Conservation (phyloP, 805 yeast genomes). For the Aciculoconidium aculeatum region DNA sequence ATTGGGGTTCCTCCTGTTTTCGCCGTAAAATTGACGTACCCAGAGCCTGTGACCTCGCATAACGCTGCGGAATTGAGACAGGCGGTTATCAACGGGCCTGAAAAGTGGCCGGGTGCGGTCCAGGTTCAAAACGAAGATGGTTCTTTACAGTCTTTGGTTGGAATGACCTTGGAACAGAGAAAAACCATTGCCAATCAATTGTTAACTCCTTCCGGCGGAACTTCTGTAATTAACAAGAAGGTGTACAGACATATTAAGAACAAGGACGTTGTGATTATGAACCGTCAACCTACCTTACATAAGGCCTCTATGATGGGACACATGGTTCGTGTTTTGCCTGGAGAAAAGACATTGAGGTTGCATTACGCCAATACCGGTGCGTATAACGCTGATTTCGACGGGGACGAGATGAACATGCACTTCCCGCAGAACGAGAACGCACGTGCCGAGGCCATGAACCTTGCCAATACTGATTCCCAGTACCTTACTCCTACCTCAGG, state of each 20-base stretch:
- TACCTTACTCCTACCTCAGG: constrained; percentile 98
- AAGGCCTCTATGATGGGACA: constrained; percentile 99
- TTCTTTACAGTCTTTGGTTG: constrained; percentile 67
- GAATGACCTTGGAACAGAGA: constrained; percentile 91
- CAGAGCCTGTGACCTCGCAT: constrained; percentile 94
- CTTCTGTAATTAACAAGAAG: constrained; percentile 76
- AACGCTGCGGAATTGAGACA: constrained; percentile 86
- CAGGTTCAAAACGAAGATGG: constrained; percentile 97
- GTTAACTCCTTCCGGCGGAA: constrained; percentile 71
- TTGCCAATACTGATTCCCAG: constrained; percentile 97
- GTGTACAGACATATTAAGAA: constrained; percentile 92
- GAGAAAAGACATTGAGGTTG: constrained; percentile 91
- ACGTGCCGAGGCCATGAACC: constrained; percentile 87
- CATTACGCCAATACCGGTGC: constrained; percentile 99
- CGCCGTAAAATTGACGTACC: constrained; percentile 91
- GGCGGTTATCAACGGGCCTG: constrained; percentile 97
- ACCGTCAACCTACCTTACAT: constrained; percentile 98
- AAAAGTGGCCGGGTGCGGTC: constrained; percentile 97
- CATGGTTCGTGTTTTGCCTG: constrained; percentile 92
- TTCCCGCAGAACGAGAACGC: constrained; percentile 98
- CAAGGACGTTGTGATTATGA: constrained; percentile 94
- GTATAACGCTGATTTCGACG: constrained; percentile 97
- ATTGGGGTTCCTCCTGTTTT: constrained; percentile 99
- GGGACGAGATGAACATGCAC: constrained; percentile 99
- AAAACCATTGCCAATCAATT: constrained; percentile 92